These are phyloP conservation scores for Blastomyces emzantsi DNA, from an alignment of 2,329 filamentous ascomycete species.

Conservation along the genomic window DNA sequence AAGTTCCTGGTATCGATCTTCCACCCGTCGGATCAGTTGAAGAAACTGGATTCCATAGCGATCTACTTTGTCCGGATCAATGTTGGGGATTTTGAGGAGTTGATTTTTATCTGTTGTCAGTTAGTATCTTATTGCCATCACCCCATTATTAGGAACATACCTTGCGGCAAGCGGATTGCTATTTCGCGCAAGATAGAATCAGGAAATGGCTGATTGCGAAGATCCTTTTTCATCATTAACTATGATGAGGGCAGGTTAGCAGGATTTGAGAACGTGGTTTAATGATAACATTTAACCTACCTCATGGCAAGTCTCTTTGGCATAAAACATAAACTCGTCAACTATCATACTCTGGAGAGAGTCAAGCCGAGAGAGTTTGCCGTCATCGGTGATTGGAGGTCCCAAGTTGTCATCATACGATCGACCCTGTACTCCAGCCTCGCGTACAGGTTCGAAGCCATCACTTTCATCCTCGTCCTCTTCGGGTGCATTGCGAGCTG, in stretches of 20 bases:
- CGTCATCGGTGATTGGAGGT: slow-evolving; percentile 40
- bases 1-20: slow-evolving; percentile 36
- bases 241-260: slow-evolving; percentile 19
- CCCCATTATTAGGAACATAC: slow-evolving; percentile 19
- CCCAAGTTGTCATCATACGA: slow-evolving; percentile 28
- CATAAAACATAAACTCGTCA: slow-evolving; percentile 40
- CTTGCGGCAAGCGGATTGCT: slow-evolving; percentile 39
- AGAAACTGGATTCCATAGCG: slow-evolving; percentile 38
- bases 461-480: slow-evolving; percentile 35
- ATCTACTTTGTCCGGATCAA: slow-evolving; percentile 38
- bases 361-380: slow-evolving; percentile 35
- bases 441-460: slow-evolving; percentile 36
- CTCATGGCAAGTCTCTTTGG: slow-evolving; percentile 36
- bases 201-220: slow-evolving; percentile 40
- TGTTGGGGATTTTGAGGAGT: slow-evolving; percentile 33
- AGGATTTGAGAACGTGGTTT: background rate
- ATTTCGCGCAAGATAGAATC: slow-evolving; percentile 41
- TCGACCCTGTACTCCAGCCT: slow-evolving; percentile 26
- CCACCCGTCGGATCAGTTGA: slow-evolving; percentile 33
- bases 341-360: slow-evolving; percentile 36
- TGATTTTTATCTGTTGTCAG: slow-evolving; percentile 27
- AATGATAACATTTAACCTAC: slow-evolving; percentile 22
- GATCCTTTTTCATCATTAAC: slow-evolving; percentile 36
- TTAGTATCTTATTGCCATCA: slow-evolving; percentile 13
- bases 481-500: slow-evolving; percentile 20